Percentiles rank a stretch among this genome's conserved stretches.
phyloP scores from a whole-genome alignment of 148 eudicot genomes.

The Camellia sinensis region DNA sequence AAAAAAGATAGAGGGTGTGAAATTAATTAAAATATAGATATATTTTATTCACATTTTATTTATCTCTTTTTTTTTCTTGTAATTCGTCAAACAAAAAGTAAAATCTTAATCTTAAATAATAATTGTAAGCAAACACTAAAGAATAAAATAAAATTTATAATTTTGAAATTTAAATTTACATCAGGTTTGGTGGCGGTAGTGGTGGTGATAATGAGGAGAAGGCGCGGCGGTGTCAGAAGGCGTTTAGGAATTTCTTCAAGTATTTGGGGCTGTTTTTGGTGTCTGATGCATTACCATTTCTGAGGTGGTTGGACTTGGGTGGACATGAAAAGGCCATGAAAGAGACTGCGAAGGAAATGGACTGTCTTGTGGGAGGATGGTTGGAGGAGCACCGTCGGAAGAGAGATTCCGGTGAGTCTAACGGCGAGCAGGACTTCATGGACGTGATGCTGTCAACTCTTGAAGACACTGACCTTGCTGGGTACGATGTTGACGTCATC shows the following conservation, averaged over 20 bases:
- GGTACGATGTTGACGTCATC: slow-evolving; percentile 7
- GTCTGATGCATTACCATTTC: slow-evolving; percentile 14
- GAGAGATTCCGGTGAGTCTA: background rate
- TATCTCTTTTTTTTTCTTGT: no score
- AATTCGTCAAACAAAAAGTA: no score
- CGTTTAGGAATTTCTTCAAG: background rate
- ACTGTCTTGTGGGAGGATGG: slow-evolving; percentile 7
- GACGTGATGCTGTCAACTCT: slow-evolving; percentile 15
- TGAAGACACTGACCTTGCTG: background rate
- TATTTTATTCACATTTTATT: no score
- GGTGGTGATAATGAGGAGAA: no score
- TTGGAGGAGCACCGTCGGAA: slow-evolving; percentile 13
- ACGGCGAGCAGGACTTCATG: slow-evolving; percentile 13
- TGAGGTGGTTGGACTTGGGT: slow-evolving; percentile 22
- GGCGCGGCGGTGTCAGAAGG: background rate
- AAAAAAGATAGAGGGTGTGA: no score
- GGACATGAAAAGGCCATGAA: slow-evolving; percentile 24
- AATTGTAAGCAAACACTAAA: no score
- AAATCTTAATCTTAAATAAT: no score
- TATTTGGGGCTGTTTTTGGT: background rate
- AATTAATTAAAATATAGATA: no score
- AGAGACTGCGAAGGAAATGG: slow-evolving; percentile 17
- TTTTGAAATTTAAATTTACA: no score
- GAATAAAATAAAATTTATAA: no score
- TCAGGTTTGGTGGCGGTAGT: no score